Base-by-base conservation (phyloP, 805 yeast species). In the Schwanniomyces sp. region DNA sequence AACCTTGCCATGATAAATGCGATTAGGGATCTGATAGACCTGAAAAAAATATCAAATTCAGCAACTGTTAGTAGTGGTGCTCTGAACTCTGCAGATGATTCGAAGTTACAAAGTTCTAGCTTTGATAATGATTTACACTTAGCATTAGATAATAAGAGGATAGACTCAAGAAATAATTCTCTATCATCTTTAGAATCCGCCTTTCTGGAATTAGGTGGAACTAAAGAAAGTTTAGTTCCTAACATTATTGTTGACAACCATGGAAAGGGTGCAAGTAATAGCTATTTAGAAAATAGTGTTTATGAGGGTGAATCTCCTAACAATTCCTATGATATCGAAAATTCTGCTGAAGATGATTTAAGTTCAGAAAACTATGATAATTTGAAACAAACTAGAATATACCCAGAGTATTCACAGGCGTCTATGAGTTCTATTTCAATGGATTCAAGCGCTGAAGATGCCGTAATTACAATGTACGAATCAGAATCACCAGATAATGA, bases 1-100 rank as follows among this genome's bases (percentile, higher is more conserved):
- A 54, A 59, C 40, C 62, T 59, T 43, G 46, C 46, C 4, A 56
- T 66, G 16, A 37, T 70, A n/a, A 57, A 58, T 26, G 72, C 64
- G 39, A 58, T 72, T 37, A 57, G 76, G 45, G 69, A 67, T 26
- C 62, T 70, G 41, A 63, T 73, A 32, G 75, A 72, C 40, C 64
- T 54, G 64, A 64, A 67, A 42, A 52, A 70, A 17, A 51, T 63
- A n/a, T 47, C 49, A 21, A 58, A 24, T 26, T 39, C 32, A 39
- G 5, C 26, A 6, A 41, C 8, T 14, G 39, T 28, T 5, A 45
- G 41, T 27, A 37, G 26, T 12, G 11, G 28, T 25, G 37, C 29
- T 5, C 16, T 45, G 12, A 28, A 51, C n/a, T n/a, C 41, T 27
- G 18, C 27, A n/a, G 50, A 47, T 10, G 47, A 40, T n/a, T 16